These are phyloP conservation scores for Aspergillus cristatus DNA, from an alignment of 495 filamentous ascomycete species.

Conservation along the genomic window DNA sequence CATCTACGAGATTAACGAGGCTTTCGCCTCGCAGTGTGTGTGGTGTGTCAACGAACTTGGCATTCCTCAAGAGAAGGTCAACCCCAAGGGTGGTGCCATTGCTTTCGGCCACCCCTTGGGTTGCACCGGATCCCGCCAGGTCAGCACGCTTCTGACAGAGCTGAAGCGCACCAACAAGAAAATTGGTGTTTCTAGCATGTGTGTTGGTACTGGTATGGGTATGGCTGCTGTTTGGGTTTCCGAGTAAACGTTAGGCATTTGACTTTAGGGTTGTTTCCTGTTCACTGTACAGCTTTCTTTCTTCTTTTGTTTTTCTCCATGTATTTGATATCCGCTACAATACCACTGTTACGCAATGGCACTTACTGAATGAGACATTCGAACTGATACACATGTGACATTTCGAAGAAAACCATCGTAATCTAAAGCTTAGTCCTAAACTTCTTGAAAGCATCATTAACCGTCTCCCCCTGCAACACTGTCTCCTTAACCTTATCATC, in stretches of 20 bases:
- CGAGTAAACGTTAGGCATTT: conserved; percentile 43
- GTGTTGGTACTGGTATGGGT: conserved; percentile 93
- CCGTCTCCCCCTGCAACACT: conserved; percentile 44
- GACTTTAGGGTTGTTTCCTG: conserved; percentile 9
- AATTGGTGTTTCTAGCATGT: conserved; percentile 93
- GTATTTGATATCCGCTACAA: conserved; percentile 20
- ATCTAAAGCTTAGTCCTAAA: conserved; percentile 19
- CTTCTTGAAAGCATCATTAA: conserved; percentile 49
- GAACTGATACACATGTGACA: no score
- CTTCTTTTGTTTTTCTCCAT: conserved; percentile 8
- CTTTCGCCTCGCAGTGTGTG: conserved; percentile 89
- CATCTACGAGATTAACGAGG: conserved; percentile 99
- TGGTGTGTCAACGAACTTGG: conserved; percentile 89
- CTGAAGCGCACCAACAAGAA: conserved; percentile 69
- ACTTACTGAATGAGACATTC: no score
- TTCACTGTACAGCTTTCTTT: conserved; percentile 26
- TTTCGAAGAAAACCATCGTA: no score
- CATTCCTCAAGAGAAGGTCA: conserved; percentile 69
- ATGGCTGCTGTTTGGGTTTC: conserved; percentile 94
- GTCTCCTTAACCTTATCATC: conserved; percentile 54
- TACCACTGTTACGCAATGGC: no score
- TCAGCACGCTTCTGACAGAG: conserved; percentile 85
- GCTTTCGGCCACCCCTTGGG: conserved; percentile 97
- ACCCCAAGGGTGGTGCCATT: conserved; percentile 96
- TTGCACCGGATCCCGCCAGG: conserved; percentile 88